These are phyloP conservation scores for Pseudogymnoascus sp. DNA, from an alignment of 2,329 filamentous ascomycete genomes.

Conservation along the genomic window DNA sequence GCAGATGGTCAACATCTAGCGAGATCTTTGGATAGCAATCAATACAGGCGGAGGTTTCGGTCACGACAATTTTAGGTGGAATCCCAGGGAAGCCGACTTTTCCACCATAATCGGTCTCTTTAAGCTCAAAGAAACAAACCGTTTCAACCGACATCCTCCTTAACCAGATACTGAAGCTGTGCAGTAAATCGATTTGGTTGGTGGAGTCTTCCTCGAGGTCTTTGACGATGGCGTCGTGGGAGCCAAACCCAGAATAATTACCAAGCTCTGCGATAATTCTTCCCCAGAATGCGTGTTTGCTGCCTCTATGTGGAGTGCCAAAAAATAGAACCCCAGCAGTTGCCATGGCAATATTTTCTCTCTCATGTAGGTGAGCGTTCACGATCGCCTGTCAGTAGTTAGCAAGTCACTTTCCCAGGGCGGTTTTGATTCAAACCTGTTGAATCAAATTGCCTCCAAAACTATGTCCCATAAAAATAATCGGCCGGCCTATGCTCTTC, in stretches of 20 bases:
- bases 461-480: slow-evolving; percentile 24
- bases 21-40: background rate
- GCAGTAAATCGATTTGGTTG: background rate
- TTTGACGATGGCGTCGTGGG: background rate
- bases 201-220: slow-evolving; percentile 3
- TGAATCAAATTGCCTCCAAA: slow-evolving; percentile 24
- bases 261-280: background rate
- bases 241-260: background rate
- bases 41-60: background rate
- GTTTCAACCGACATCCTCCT: background rate
- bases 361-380: background rate
- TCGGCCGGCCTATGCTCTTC: slow-evolving; percentile 19
- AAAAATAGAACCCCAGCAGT: background rate
- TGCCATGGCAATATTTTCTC: background rate
- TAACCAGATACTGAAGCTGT: background rate
- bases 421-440: slow-evolving; percentile 12
- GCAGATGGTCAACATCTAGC: background rate
- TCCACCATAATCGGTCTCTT: background rate
- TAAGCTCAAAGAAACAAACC: background rate
- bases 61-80: background rate
- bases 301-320: background rate
- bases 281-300: background rate
- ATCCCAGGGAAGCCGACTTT: background rate
- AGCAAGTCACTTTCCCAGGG: background rate
- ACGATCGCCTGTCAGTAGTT: background rate